phyloP scores from a whole-genome alignment of 148 eudicot genomes.

The Fallopia convolvulus region DNA sequence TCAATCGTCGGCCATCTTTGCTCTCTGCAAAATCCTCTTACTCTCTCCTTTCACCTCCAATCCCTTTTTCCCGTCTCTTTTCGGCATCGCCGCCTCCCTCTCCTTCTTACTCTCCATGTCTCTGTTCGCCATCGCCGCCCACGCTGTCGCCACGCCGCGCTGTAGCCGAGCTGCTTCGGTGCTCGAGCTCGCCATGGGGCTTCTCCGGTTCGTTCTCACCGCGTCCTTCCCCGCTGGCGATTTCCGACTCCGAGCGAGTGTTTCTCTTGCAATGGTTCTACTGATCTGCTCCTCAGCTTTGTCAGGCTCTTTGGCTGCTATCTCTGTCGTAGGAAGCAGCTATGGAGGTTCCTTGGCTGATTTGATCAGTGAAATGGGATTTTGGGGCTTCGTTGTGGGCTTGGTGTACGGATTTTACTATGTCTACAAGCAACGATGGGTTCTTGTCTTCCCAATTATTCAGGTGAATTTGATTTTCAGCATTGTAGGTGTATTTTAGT shows the following conservation, averaged over 20 bases:
- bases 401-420: slow-evolving; percentile 52
- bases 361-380: slow-evolving; percentile 22
- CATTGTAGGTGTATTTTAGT: background rate
- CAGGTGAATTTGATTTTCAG: slow-evolving; percentile 42
- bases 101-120: slow-evolving; percentile 31
- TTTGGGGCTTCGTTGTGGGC: slow-evolving; percentile 49
- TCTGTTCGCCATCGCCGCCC: slow-evolving; percentile 31
- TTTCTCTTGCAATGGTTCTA: slow-evolving; percentile 30
- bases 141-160: slow-evolving; percentile 35
- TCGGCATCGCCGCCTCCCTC: slow-evolving; percentile 23
- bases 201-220: slow-evolving; percentile 35
- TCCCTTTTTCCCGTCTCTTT: slow-evolving; percentile 24
- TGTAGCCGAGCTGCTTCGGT: slow-evolving; percentile 32
- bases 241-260: slow-evolving; percentile 32
- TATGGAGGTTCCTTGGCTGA: slow-evolving; percentile 16
- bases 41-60: slow-evolving; percentile 21
- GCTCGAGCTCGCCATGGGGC: slow-evolving; percentile 22
- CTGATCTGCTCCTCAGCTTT: slow-evolving; percentile 28
- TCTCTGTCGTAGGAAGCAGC: slow-evolving; percentile 24
- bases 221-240: slow-evolving; percentile 22
- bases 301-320: slow-evolving; percentile 36
- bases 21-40: slow-evolving; percentile 30
- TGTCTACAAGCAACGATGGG: slow-evolving; percentile 47
- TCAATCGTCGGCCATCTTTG: slow-evolving; percentile 36
- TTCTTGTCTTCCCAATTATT: slow-evolving; percentile 68